Evolutionary conservation across 73 alveolate genomes (phyloP).

Genomic region (Paramecium sexaurelia): DNA sequence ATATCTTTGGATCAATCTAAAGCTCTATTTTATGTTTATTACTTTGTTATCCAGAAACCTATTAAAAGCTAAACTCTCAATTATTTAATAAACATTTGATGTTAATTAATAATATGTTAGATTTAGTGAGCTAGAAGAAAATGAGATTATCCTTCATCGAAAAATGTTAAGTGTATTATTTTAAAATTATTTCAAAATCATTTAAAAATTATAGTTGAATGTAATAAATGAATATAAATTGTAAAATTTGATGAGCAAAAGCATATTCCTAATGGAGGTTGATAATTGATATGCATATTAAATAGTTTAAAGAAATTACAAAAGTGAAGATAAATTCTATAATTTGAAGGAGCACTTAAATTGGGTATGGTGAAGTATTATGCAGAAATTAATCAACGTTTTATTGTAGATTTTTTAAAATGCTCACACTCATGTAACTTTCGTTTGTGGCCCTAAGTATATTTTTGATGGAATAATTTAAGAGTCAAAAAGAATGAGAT

Average conservation of each 20-base stretch:
- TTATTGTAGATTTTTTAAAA: neutral
- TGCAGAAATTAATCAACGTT: neutral
- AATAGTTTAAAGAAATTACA: neutral
- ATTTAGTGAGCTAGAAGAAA: neutral
- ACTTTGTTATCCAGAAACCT: conserved; percentile 6
- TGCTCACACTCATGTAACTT: neutral
- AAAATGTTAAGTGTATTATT: neutral
- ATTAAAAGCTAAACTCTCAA: neutral
- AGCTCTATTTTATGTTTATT: neutral
- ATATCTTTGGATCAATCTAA: neutral
- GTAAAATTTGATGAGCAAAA: neutral
- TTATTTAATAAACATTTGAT: neutral
- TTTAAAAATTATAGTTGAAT: neutral
- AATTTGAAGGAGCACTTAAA: neutral
- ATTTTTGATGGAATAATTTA: neutral
- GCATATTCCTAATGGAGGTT: neutral
- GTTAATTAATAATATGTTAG: conserved; percentile 4
- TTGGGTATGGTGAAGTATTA: neutral
- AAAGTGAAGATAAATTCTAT: neutral
- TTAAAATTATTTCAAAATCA: neutral
- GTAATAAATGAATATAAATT: neutral
- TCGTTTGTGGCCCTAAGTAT: neutral
- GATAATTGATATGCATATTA: neutral
- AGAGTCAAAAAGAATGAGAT: neutral
- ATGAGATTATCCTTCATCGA: neutral